Percentiles rank a stretch among this genome's conserved stretches.
Evolutionary conservation across 1,139 yeast species (phyloP).

Genomic region (Yamadazyma membranifaciens): DNA sequence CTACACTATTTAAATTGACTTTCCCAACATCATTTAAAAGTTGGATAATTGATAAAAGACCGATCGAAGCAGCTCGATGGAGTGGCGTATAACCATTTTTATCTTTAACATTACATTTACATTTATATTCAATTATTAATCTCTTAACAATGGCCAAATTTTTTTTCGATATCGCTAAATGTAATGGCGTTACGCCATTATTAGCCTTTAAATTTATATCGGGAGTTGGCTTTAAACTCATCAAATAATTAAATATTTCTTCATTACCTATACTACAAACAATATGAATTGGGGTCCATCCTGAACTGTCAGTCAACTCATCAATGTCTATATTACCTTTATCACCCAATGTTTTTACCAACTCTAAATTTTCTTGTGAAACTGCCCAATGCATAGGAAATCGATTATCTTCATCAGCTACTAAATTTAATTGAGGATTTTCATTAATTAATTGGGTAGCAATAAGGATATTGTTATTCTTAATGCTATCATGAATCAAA

Average conservation of each 20-base stretch:
- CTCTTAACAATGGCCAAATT: conserved; percentile 52
- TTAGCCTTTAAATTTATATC: conserved; percentile 51
- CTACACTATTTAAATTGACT: conserved; percentile 68
- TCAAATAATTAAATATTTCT: conserved; percentile 43
- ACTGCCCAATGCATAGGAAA: conserved; percentile 92
- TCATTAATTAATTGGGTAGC: conserved; percentile 49
- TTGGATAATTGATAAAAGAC: conserved; percentile 55
- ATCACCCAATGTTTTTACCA: conserved; percentile 31
- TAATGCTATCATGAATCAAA: conserved; percentile 57
- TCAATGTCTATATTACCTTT: conserved; percentile 55
- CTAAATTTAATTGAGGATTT: conserved; percentile 44
- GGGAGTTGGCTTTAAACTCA: conserved; percentile 28
- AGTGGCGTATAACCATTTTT: conserved; percentile 63
- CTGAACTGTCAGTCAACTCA: conserved; percentile 66
- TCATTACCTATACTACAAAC: conserved; percentile 72
- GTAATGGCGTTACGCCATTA: conserved; percentile 74
- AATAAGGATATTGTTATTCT: conserved; percentile 49
- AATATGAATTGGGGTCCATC: conserved; percentile 89
- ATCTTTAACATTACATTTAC: conserved; percentile 67
- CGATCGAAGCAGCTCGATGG: conserved; percentile 83
- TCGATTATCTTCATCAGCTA: conserved; percentile 70
- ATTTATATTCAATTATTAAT: conserved; percentile 52
- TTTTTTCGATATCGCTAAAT: conserved; percentile 72
- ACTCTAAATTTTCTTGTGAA: conserved; percentile 55
- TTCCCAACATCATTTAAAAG: conserved; percentile 49